Conservation (phyloP, 108 stramenopile species). For the Cyclotella kingstonii region DNA sequence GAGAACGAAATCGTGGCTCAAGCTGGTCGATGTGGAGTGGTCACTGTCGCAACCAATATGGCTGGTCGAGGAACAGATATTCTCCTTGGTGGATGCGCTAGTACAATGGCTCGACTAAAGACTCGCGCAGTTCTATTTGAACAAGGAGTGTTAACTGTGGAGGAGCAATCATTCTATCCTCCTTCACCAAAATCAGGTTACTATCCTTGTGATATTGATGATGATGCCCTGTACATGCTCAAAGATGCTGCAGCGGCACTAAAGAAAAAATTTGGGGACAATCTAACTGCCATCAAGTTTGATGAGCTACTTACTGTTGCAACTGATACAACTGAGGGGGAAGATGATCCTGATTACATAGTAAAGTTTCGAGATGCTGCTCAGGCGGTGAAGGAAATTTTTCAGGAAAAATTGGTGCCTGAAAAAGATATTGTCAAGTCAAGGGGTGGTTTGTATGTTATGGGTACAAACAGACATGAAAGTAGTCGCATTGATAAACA, state of each 20-base stretch:
- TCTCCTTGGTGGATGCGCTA: conserved; percentile 89
- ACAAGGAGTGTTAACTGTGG: conserved; percentile 57
- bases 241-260: conserved; percentile 66
- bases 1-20: conserved; percentile 95
- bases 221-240: conserved; percentile 57
- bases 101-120: conserved; percentile 84
- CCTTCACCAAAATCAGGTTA: conserved; percentile 74
- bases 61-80: conserved; percentile 97
- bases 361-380: conserved; percentile 77
- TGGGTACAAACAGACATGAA: conserved; percentile 96
- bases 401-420: conserved; percentile 59
- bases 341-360: conserved; percentile 75
- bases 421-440: conserved; percentile 82
- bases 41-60: conserved; percentile 98
- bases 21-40: conserved; percentile 90
- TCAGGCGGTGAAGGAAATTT: conserved; percentile 73
- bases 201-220: conserved; percentile 69
- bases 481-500: conserved; percentile 92
- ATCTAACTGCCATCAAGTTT: conserved; percentile 69
- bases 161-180: conserved; percentile 60
- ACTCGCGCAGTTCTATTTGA: conserved; percentile 66
- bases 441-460: conserved; percentile 91
- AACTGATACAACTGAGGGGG: conserved; percentile 85
- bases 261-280: conserved; percentile 58
- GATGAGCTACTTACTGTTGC: conserved; percentile 90